phyloP scores from a whole-genome alignment of 768 basidiomycete genomes.

The Podaxis sp. region DNA sequence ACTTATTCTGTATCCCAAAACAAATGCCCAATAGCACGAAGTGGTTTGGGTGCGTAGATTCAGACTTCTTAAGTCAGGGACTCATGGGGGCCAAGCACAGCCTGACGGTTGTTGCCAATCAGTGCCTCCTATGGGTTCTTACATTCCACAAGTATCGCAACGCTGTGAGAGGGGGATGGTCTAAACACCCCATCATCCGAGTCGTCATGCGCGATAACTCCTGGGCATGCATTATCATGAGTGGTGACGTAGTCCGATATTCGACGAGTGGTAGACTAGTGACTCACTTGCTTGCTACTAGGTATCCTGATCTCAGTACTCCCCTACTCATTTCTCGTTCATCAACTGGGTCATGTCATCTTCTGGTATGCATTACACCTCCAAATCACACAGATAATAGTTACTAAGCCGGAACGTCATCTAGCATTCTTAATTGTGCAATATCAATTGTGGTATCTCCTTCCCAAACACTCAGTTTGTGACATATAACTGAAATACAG shows the following conservation, averaged over 20 bases:
- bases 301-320: background rate
- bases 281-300: background rate
- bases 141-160: background rate
- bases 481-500: background rate
- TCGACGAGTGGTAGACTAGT: too few species aligned
- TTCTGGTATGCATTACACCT: background rate
- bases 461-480: background rate
- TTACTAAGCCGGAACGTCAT: background rate
- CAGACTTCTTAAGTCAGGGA: background rate
- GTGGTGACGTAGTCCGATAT: background rate
- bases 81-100: background rate
- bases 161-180: background rate
- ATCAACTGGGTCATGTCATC: background rate
- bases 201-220: background rate
- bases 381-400: background rate
- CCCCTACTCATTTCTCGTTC: background rate
- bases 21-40: background rate
- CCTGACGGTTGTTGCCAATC: background rate
- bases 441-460: background rate
- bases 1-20: background rate
- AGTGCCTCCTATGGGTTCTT: background rate
- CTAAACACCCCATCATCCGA: background rate
- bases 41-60: slow-evolving; percentile 5
- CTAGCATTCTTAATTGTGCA: background rate
- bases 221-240: background rate